Conservation (phyloP, 2,329 filamentous ascomycete species). For the Aspergillus terreus region DNA sequence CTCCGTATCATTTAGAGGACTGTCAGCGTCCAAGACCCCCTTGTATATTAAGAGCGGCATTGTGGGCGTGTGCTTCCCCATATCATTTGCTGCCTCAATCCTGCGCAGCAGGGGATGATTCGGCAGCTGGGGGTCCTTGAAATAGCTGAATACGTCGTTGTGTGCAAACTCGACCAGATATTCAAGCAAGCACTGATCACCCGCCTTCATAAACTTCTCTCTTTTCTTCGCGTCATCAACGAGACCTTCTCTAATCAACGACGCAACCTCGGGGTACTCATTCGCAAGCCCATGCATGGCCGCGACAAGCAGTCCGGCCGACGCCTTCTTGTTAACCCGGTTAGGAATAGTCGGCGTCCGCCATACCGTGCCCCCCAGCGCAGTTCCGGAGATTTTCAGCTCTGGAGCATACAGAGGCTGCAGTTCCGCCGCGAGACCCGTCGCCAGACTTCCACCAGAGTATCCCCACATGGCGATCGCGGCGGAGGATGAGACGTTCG, state of each 20-base stretch:
- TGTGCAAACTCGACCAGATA: neutral
- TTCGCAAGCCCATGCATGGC: neutral
- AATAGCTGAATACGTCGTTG: neutral
- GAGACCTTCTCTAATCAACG: neutral
- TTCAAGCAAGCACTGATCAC: neutral
- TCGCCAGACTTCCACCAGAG: conserved; percentile 1
- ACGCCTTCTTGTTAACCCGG: neutral
- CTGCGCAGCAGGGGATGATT: neutral
- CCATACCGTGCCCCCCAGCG: neutral
- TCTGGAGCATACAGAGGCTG: neutral
- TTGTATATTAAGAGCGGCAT: conserved; percentile 2
- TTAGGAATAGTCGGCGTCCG: neutral
- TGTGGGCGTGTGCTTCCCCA: neutral
- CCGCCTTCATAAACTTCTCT: neutral
- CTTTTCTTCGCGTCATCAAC: neutral
- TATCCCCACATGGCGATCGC: conserved; percentile 1
- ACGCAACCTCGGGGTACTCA: neutral
- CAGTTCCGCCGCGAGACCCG: neutral
- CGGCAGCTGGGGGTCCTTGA: neutral
- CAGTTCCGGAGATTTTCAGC: neutral
- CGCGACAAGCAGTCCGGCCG: neutral
- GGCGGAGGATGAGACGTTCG: neutral
- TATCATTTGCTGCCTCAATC: neutral
- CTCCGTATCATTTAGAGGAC: neutral
- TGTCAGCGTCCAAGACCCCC: neutral